Base-by-base conservation (phyloP, 768 basidiomycete genomes). In the Lyophyllum decastes region DNA sequence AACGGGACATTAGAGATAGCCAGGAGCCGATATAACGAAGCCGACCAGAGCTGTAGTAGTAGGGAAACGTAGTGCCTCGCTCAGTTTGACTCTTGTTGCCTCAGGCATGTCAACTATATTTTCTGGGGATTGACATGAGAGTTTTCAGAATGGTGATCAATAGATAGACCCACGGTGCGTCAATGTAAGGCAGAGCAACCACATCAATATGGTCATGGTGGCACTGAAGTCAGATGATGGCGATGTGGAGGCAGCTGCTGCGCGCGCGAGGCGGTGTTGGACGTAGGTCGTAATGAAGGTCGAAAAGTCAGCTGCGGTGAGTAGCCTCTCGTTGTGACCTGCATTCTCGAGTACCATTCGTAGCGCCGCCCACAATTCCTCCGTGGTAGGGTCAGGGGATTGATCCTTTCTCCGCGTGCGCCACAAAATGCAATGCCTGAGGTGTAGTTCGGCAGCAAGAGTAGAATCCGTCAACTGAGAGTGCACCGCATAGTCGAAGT, bases 311-410 rank as follows among this genome's bases (percentile, higher is more conserved):
- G 72, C 78, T 19, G 67, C 60, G 16, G 66, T 64, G 10, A 87
- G 74, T 24, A 85, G 80, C 22, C 59, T 65, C 55, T 76, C 76
- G 61, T 85, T 86, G 49, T 75, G 66, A 2, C 73, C 74, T 35
- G 78, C 76, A 61, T 79, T 81, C 66, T 89, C 88, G 30, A 86
- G 65, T n/a, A 83, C 65, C 82, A 88, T 86, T 59, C 84, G 74
- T 56, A 85, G 75, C 6, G 79, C 79, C 8, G 80, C 80, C 79
- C 84, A 86, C 22, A 88, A 64, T 66, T 86, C 86, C 35, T 75
- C 72, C 1, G 66, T 61, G 44, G 81, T 59, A 25, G 65, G 58
- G 26, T 55, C 61, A 3, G 51, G 41, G 2, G 74, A 69, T 46
- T 80, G 57, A 59, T 73, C 73, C 6, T 68, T 65, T 27, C 65